Conservation (phyloP, 2,329 filamentous ascomycete species). For the Penicillium psychrosexuale region DNA sequence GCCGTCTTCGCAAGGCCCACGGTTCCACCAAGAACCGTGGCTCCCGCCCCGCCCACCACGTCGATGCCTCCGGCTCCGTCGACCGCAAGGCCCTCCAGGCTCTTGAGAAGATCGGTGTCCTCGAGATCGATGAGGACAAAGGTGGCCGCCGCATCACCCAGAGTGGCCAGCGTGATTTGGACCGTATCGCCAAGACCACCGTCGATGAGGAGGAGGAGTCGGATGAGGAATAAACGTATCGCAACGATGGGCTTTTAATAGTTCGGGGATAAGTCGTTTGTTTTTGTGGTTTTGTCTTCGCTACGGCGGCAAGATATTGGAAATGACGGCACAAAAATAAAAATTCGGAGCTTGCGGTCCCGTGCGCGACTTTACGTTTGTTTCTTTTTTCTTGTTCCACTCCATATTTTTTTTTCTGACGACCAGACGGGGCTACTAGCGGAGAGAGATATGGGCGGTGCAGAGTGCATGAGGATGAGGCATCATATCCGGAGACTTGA, state of each 20-base stretch:
- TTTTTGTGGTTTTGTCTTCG: constrained; percentile 20
- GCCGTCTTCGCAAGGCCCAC: constrained; percentile 95
- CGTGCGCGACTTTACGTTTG: constrained; percentile 26
- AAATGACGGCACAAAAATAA: constrained; percentile 27
- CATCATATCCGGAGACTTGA: constrained; percentile 20
- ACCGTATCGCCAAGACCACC: constrained; percentile 82
- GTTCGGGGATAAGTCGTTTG: constrained; percentile 25
- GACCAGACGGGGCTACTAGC: constrained; percentile 30
- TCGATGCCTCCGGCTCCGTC: constrained; percentile 89
- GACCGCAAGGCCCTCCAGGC: constrained; percentile 98
- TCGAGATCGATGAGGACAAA: constrained; percentile 98
- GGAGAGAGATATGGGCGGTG: constrained; percentile 19
- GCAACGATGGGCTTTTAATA: constrained; percentile 25
- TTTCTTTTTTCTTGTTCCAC: constrained; percentile 27
- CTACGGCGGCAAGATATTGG: constrained; percentile 16
- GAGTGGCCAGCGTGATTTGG: constrained; percentile 97
- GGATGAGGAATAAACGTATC: constrained; percentile 44
- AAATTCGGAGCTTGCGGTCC: constrained; percentile 29
- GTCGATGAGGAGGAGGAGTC: constrained; percentile 47
- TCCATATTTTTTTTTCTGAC: constrained; percentile 22
- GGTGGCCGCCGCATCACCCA: constrained; percentile 98
- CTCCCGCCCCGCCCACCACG: constrained; percentile 85
- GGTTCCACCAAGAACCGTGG: constrained; percentile 97
- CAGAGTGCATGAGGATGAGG: constrained; percentile 25
- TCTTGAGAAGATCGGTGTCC: constrained; percentile 98